Conservation (phyloP, 345 rosid species). For the Salix koriyanagi region DNA sequence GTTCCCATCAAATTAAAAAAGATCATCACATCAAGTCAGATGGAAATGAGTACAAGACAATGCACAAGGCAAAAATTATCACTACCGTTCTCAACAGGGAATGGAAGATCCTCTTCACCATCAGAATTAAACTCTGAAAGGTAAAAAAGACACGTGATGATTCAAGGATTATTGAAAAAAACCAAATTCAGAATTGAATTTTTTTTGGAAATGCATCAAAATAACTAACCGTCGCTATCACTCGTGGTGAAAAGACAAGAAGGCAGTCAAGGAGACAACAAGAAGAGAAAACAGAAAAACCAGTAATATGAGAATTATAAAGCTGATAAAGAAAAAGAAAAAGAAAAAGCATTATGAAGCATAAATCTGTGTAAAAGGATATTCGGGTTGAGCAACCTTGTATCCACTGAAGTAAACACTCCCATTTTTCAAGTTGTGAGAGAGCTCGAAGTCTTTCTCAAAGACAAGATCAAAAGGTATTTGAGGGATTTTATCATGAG, state of each 20-base stretch:
- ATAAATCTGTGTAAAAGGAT: slow-evolving; percentile 42
- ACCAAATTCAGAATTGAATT: not conserved
- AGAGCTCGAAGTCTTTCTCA: slow-evolving; percentile 50
- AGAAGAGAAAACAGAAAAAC: slow-evolving; percentile 3
- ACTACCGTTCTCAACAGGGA: slow-evolving; percentile 24
- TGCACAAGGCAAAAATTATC: not conserved
- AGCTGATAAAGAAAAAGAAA: not conserved
- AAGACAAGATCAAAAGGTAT: slow-evolving; percentile 50
- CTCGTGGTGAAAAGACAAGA: slow-evolving; percentile 5
- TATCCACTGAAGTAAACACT: slow-evolving; percentile 69
- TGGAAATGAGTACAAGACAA: not conserved
- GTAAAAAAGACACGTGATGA: not conserved
- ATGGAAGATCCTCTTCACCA: slow-evolving; percentile 12
- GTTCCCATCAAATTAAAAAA: slow-evolving; percentile 23
- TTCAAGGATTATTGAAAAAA: not conserved
- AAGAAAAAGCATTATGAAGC: not conserved
- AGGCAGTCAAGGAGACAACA: slow-evolving; percentile 29
- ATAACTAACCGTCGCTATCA: slow-evolving; percentile 19
- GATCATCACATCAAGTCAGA: not conserved
- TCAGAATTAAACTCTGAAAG: slow-evolving; percentile 28
- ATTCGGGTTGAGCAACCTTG: slow-evolving; percentile 28
- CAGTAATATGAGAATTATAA: not conserved
- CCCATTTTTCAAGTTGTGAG: slow-evolving; percentile 66
- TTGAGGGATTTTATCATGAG: slow-evolving; percentile 60
- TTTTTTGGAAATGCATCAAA: not conserved